Evolutionary conservation across 306 rosid species (phyloP).

Genomic region (Senna siamea): DNA sequence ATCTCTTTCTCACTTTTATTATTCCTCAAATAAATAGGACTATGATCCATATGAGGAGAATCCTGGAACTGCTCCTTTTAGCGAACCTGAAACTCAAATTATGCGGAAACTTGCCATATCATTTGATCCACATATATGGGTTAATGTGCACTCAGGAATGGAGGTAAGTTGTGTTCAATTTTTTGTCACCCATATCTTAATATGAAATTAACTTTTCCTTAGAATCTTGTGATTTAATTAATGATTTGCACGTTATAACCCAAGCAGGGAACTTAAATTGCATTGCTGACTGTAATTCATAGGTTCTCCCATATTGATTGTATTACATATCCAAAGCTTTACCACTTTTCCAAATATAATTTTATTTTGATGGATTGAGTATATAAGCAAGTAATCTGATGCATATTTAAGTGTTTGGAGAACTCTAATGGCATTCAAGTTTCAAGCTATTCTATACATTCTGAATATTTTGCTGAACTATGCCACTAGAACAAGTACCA

Average conservation of each 20-base stretch:
- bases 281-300: slow-evolving; percentile 9
- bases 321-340: background rate
- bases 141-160: slow-evolving; percentile 98
- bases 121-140: slow-evolving; percentile 92
- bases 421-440: slow-evolving; percentile 3
- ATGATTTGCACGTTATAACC: slow-evolving; percentile 19
- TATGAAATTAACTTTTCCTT: slow-evolving; percentile 22
- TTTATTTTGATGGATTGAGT: slow-evolving; percentile 8
- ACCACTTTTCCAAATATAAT: background rate
- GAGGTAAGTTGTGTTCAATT: slow-evolving; percentile 55
- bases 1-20: slow-evolving; percentile 28
- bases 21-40: slow-evolving; percentile 57
- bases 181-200: slow-evolving; percentile 6
- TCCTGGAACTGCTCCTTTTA: slow-evolving; percentile 86
- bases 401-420: slow-evolving; percentile 1
- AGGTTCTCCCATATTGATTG: slow-evolving; percentile 10
- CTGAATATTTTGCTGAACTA: slow-evolving; percentile 23
- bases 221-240: slow-evolving; percentile 9
- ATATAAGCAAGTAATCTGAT: background rate
- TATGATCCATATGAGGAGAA: slow-evolving; percentile 97
- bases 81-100: slow-evolving; percentile 96
- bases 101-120: slow-evolving; percentile 91
- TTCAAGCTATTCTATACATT: background rate
- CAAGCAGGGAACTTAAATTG: slow-evolving; percentile 26
- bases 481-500: slow-evolving; percentile 12